Evolutionary conservation across 257 asterid species (phyloP).

Genomic region (Cinchona pubescens): DNA sequence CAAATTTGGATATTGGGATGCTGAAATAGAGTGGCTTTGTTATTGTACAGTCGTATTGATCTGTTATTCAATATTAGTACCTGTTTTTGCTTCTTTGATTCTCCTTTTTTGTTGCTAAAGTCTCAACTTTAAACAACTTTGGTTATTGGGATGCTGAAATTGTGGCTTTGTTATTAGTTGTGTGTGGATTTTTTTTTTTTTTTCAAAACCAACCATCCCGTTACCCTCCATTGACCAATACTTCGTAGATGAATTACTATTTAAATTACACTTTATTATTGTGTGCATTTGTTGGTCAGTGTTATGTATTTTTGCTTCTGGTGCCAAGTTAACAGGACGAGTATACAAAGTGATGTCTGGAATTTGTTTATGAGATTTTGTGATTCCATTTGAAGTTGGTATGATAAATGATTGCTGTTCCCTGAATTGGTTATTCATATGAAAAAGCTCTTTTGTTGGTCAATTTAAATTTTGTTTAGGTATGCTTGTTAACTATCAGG

Average conservation of each 20-base stretch:
- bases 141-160: not conserved
- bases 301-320: too few relatives aligned
- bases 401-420: not conserved
- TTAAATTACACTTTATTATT: too few relatives aligned
- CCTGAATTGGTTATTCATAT: not conserved
- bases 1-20: not conserved
- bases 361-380: not conserved
- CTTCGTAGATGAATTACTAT: too few relatives aligned
- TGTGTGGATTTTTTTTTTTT: too few relatives aligned
- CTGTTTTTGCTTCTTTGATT: not conserved
- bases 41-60: not conserved
- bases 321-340: too few relatives aligned
- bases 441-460: conserved; percentile 1
- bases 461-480: not conserved
- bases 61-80: too few relatives aligned
- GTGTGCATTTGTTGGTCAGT: too few relatives aligned
- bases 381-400: not conserved
- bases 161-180: too few relatives aligned
- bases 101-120: not conserved
- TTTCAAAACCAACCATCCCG: too few relatives aligned
- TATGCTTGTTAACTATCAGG: not conserved
- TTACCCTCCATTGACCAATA: too few relatives aligned
- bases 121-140: not conserved
- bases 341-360: not conserved
- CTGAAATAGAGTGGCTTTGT: not conserved